These are phyloP conservation scores for Nitzschia sp. DNA, from an alignment of 108 stramenopile genomes.

Conservation along the genomic window DNA sequence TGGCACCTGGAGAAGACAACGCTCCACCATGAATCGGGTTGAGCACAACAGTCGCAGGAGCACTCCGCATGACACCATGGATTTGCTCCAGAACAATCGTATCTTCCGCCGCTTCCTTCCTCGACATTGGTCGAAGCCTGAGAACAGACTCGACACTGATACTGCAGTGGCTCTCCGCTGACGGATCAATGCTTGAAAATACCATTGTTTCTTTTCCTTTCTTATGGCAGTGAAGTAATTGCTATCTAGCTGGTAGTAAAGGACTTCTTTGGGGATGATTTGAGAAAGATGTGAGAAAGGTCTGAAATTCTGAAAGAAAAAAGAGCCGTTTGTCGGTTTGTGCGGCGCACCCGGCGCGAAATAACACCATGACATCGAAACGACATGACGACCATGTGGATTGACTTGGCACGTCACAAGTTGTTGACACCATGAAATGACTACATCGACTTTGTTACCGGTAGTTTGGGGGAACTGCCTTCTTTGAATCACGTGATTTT, in stretches of 20 bases:
- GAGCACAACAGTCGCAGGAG: conserved; percentile 24
- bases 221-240: not conserved
- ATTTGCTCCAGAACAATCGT: conserved; percentile 25
- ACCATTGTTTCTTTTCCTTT: not conserved
- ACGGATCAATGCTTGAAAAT: conserved; percentile 1
- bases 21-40: conserved; percentile 12
- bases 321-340: conserved; percentile 7
- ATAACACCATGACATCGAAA: too few relatives aligned
- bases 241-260: not conserved
- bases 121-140: conserved; percentile 37
- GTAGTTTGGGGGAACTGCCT: too few relatives aligned
- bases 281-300: not conserved
- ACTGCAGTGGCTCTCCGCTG: conserved; percentile 4
- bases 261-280: not conserved
- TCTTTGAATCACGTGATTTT: too few relatives aligned
- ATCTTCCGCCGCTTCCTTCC: conserved; percentile 36
- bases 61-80: conserved; percentile 11
- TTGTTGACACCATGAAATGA: too few relatives aligned
- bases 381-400: too few relatives aligned
- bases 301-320: not conserved
- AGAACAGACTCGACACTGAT: conserved; percentile 39
- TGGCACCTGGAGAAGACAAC: conserved; percentile 13
- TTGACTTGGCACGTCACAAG: too few relatives aligned
- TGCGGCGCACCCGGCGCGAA: conserved; percentile 3
- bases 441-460: too few relatives aligned